Base-by-base conservation (phyloP, 257 asterid genomes). In the Ligustrum vulgare region DNA sequence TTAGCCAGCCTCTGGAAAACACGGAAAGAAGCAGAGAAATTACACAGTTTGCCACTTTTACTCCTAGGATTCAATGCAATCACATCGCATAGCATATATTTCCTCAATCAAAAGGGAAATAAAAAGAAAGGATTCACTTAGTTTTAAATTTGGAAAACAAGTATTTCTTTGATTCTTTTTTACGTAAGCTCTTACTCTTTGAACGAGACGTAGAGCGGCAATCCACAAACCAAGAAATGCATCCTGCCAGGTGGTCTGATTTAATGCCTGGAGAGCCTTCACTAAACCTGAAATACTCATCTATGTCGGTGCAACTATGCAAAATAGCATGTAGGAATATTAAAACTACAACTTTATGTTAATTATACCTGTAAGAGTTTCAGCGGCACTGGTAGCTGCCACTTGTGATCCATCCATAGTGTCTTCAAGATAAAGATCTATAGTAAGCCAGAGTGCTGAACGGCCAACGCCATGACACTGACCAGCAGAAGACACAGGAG, bases 181-280 rank as follows among this genome's bases (percentile, higher is more conserved):
- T 72, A 28, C 71, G 47, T 65, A 12, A 69, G 77, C 72, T 64
- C 90, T 85, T 87, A 95, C 98, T 92, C 98, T 89, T 79, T 95
- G 97, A 68, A 95, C 97, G 75, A 95, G 96, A 69, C 99, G 89
- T 82, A 95, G 84, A 82, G 91, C 92, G 69, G 97, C 91, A 80
- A 91, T 85, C 98, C 99, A 95, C 82, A 95, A 78, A 69, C 96
- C 98, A 73, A 93, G 97, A 88, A 95, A 95, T 22, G 97, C 86
- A 69, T 91, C 98, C 87, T 89, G 92, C 99, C 99, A 95, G 32
- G 91, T 83, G 75, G 94, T 80, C 83, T 81, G 88, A 83, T 95
- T 90, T 78, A 95, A 80, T 79, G 97, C 94, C 88, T 87, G 93
- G 66, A 95, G 91, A 85, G 96, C 88, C 84, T 90, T 95, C 84